These are phyloP conservation scores for Pascua sp. DNA, from an alignment of 1,284 basidiomycete species.

Conservation along the genomic window DNA sequence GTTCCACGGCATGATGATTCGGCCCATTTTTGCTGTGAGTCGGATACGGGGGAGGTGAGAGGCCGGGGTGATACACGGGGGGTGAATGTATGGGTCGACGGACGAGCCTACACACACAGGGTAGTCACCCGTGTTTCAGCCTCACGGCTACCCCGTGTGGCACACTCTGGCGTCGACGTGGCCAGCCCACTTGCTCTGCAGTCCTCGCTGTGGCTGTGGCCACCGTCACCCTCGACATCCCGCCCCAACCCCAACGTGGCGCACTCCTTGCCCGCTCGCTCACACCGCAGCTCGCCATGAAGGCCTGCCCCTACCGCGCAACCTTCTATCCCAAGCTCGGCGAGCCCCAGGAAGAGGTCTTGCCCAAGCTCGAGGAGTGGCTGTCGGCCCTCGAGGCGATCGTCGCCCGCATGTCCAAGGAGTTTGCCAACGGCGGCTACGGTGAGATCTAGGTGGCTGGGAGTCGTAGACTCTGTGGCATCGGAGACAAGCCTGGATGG, in stretches of 20 bases:
- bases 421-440: slow-evolving; percentile 67
- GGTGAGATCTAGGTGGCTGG: slow-evolving; percentile 53
- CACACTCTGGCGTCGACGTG: too few species aligned
- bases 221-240: too few species aligned
- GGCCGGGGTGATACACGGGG: too few species aligned
- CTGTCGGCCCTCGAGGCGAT: slow-evolving; percentile 68
- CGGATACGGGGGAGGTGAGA: too few species aligned
- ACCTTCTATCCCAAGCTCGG: slow-evolving; percentile 89
- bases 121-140: background rate
- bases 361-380: slow-evolving; percentile 73
- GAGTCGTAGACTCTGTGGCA: too few species aligned
- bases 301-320: slow-evolving; percentile 86
- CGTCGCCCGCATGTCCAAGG: slow-evolving; percentile 65
- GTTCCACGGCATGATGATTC: slow-evolving; percentile 84
- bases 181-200: background rate
- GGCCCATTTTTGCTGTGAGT: slow-evolving; percentile 75
- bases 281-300: slow-evolving; percentile 77
- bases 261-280: too few species aligned
- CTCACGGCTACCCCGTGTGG: background rate
- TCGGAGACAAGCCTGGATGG: too few species aligned
- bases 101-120: background rate
- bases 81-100: too few species aligned
- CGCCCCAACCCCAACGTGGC: too few species aligned
- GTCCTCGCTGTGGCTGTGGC: background rate
- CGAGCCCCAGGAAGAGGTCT: slow-evolving; percentile 64